Percentiles rank a stretch among this genome's conserved stretches.
phyloP scores from a whole-genome alignment of 441 rosid genomes.

The Hura crepitans region DNA sequence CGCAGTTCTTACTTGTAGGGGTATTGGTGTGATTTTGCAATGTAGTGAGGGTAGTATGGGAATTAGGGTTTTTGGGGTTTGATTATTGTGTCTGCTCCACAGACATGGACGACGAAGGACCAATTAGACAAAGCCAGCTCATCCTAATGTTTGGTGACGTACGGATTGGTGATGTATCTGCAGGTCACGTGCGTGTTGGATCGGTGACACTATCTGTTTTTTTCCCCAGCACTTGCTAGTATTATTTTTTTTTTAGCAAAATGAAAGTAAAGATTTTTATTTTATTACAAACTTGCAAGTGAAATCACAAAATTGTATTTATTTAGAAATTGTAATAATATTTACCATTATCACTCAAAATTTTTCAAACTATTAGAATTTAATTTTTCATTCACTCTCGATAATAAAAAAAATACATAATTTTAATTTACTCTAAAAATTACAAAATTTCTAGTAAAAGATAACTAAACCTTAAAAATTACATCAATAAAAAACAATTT shows the following conservation, averaged over 20 bases:
- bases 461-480: too few relatives aligned
- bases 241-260: background rate
- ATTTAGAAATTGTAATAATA: too few relatives aligned
- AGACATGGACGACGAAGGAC: background rate
- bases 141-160: background rate
- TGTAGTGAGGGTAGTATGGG: conserved; percentile 9
- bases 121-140: conserved; percentile 22
- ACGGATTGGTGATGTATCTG: conserved; percentile 26
- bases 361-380: too few relatives aligned
- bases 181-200: conserved; percentile 30
- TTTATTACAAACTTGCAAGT: too few relatives aligned
- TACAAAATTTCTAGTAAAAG: too few relatives aligned
- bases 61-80: background rate
- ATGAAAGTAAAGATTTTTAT: too few relatives aligned
- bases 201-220: conserved; percentile 16
- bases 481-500: too few relatives aligned
- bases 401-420: too few relatives aligned
- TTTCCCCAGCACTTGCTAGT: conserved; percentile 16
- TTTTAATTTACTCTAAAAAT: too few relatives aligned
- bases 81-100: conserved; percentile 2
- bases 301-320: too few relatives aligned
- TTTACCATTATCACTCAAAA: too few relatives aligned
- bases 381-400: too few relatives aligned
- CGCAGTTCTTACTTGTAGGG: conserved; percentile 18
- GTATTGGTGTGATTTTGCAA: conserved; percentile 13